Conservation (phyloP, 139 green algal genomes). For the Tetraselmis striata region DNA sequence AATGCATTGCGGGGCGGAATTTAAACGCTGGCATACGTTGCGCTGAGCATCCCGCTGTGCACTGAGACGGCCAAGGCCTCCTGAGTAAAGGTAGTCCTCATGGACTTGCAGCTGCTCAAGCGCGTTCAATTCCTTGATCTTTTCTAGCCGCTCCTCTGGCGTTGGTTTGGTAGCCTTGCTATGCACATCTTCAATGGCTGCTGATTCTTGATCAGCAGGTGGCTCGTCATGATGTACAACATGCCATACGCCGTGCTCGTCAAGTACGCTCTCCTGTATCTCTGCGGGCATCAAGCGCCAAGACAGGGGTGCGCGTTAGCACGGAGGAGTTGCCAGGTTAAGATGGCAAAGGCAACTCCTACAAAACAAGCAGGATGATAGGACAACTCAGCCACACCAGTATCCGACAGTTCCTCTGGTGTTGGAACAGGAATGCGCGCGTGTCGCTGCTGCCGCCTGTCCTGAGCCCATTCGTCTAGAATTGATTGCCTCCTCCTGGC, state of each 20-base stretch:
- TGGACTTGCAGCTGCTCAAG: background rate
- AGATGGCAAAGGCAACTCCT: too few species aligned
- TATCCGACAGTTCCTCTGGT: background rate
- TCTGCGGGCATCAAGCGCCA: too few species aligned
- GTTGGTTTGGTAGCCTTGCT: too few species aligned
- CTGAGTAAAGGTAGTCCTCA: background rate
- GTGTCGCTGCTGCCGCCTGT: background rate
- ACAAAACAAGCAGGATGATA: too few species aligned
- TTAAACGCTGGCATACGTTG: too few species aligned
- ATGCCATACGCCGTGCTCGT: background rate
- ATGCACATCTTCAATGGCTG: background rate
- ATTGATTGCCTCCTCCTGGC: background rate
- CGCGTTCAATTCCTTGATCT: background rate
- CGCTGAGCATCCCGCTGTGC: background rate
- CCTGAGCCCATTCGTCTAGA: background rate
- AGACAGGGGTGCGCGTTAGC: too few species aligned
- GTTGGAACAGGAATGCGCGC: background rate
- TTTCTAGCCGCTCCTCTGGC: background rate
- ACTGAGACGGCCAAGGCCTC: background rate
- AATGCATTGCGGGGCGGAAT: too few species aligned
- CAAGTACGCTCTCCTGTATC: background rate
- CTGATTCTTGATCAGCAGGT: background rate
- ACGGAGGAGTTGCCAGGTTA: too few species aligned
- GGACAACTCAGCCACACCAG: too few species aligned
- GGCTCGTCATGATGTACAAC: background rate